These are phyloP conservation scores for Pseudopyrenochaeta lycopersici DNA, from an alignment of 2,329 filamentous ascomycete species.

Conservation along the genomic window DNA sequence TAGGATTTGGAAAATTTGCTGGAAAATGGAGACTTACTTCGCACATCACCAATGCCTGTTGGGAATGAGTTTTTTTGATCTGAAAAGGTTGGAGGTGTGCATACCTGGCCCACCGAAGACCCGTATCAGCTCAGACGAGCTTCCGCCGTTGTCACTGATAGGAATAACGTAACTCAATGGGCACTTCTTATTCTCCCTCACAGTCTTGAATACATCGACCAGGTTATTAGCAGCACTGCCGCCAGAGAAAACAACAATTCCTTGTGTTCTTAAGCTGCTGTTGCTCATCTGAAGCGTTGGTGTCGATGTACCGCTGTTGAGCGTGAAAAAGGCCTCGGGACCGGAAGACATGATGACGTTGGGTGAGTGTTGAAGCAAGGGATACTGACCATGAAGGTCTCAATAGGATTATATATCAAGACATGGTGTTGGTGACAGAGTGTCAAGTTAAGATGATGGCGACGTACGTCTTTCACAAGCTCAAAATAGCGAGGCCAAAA, in stretches of 20 bases:
- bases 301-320: slow-evolving; percentile 23
- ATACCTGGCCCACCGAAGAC: slow-evolving; percentile 92
- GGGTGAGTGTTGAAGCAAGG: neutral
- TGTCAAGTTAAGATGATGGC: slow-evolving; percentile 22
- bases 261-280: slow-evolving; percentile 48
- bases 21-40: slow-evolving; percentile 64
- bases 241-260: slow-evolving; percentile 87
- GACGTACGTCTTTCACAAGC: slow-evolving; percentile 21
- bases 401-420: slow-evolving; percentile 19
- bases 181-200: slow-evolving; percentile 69
- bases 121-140: slow-evolving; percentile 89
- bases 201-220: slow-evolving; percentile 82
- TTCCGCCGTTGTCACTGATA: slow-evolving; percentile 95
- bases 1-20: neutral
- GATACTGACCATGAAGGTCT: slow-evolving; percentile 23
- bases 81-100: slow-evolving; percentile 30
- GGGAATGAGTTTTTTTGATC: neutral
- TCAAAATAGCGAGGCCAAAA: slow-evolving; percentile 28
- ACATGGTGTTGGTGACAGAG: slow-evolving; percentile 28
- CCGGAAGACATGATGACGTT: slow-evolving; percentile 24
- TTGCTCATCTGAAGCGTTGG: slow-evolving; percentile 29
- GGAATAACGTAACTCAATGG: slow-evolving; percentile 87
- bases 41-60: slow-evolving; percentile 74
- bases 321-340: slow-evolving; percentile 24
- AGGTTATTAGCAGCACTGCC: slow-evolving; percentile 94